Evolutionary conservation across 768 basidiomycete species (phyloP).

Genomic region (Mycena floridula): DNA sequence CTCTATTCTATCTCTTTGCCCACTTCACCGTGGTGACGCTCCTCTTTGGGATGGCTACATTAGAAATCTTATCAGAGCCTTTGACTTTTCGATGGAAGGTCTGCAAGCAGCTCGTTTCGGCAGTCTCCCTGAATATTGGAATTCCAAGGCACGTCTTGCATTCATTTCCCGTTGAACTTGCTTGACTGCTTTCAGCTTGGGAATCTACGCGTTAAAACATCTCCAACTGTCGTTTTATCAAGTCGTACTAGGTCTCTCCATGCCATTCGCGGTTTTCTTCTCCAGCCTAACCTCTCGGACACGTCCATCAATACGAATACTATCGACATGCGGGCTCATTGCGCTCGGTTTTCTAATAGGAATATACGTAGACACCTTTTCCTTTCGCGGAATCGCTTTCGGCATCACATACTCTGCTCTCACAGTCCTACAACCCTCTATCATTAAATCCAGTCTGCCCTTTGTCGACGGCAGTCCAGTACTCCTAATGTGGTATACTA

Average conservation of each 20-base stretch:
- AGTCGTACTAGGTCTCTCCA: not conserved
- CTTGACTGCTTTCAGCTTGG: not conserved
- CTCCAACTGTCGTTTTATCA: not conserved
- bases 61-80: not conserved
- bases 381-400: not conserved
- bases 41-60: conserved; percentile 50
- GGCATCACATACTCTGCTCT: not conserved
- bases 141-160: not conserved
- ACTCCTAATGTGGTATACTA: no score
- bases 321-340: not conserved
- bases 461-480: not conserved
- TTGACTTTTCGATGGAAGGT: not conserved
- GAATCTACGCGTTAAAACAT: not conserved
- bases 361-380: not conserved
- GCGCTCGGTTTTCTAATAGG: not conserved
- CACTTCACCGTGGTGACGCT: conserved; percentile 60
- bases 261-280: not conserved
- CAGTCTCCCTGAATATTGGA: not conserved
- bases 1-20: conserved; percentile 61
- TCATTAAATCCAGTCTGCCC: not conserved
- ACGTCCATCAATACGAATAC: not conserved
- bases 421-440: not conserved
- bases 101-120: not conserved
- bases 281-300: not conserved
- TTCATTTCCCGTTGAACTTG: not conserved